These are phyloP conservation scores for Hevea brasiliensis DNA, from an alignment of 345 rosid species.

Conservation along the genomic window DNA sequence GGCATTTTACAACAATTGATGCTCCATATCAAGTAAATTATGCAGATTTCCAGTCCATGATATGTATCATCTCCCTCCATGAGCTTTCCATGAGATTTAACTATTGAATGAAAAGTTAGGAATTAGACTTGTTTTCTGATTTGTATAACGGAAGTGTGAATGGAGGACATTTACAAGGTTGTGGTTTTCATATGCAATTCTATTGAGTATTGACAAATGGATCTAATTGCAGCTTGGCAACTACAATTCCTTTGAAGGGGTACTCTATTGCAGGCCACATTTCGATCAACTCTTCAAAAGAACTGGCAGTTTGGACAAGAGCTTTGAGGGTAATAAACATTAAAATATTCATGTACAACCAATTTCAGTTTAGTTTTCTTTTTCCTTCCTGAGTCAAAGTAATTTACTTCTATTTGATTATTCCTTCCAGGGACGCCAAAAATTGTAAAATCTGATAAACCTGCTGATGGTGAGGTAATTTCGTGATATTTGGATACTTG, in stretches of 20 bases:
- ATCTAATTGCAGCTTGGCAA: conserved; percentile 73
- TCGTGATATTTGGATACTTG: neutral
- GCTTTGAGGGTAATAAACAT: conserved; percentile 72
- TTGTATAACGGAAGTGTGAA: neutral
- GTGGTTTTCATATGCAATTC: neutral
- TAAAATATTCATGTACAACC: neutral
- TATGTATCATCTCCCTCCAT: neutral
- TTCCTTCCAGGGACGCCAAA: conserved; percentile 74
- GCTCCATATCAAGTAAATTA: neutral
- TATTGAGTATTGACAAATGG: conserved; percentile 15
- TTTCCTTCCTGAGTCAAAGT: conserved; percentile 4
- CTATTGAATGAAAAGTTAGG: neutral
- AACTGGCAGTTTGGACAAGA: conserved; percentile 97
- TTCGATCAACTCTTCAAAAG: conserved; percentile 94
- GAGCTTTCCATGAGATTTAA: neutral
- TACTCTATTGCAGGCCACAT: conserved; percentile 94
- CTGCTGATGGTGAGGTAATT: conserved; percentile 76
- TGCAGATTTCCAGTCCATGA: neutral
- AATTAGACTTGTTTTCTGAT: neutral
- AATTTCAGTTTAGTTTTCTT: neutral
- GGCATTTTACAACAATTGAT: neutral
- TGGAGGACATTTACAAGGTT: neutral
- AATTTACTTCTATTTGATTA: conserved; percentile 20
- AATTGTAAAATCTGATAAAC: conserved; percentile 75
- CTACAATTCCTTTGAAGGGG: conserved; percentile 98